Percentiles rank a stretch among this genome's conserved stretches.
phyloP scores from a whole-genome alignment of 2,329 filamentous ascomycete species.

The Colletotrichum theobromicola region DNA sequence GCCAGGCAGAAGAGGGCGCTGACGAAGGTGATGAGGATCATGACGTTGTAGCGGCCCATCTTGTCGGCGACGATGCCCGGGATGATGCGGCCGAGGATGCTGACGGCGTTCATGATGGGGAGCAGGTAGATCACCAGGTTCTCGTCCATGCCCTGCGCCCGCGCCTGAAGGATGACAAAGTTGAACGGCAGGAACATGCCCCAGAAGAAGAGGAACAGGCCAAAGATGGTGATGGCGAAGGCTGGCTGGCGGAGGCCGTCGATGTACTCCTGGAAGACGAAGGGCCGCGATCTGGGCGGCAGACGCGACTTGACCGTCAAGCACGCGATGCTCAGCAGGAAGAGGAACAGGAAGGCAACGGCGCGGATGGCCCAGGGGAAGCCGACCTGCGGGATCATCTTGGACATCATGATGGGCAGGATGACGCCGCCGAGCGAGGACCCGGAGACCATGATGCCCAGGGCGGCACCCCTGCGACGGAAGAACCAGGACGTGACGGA shows the following conservation, averaged over 20 bases:
- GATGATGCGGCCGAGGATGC: conserved; percentile 56
- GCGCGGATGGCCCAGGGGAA: conserved; percentile 55
- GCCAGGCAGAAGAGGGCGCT: conserved; percentile 50
- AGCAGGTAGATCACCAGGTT: conserved; percentile 51
- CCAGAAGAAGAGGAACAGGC: conserved; percentile 60
- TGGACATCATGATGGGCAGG: conserved; percentile 65
- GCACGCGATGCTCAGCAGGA: conserved; percentile 37
- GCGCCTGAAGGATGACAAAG: conserved; percentile 55
- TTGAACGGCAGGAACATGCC: conserved; percentile 61
- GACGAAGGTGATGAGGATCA: conserved; percentile 56
- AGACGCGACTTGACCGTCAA: conserved; percentile 44
- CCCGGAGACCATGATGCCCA: conserved; percentile 59
- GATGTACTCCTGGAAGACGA: conserved; percentile 52
- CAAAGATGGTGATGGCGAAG: conserved; percentile 47
- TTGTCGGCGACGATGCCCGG: conserved; percentile 54
- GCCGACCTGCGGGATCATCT: conserved; percentile 53
- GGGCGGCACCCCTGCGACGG: conserved; percentile 54
- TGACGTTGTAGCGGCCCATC: conserved; percentile 50
- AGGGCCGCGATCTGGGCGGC: conserved; percentile 49
- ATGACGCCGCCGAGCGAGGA: conserved; percentile 60
- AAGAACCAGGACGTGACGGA: conserved; percentile 57
- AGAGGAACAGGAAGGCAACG: conserved; percentile 51
- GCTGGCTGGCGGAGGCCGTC: conserved; percentile 49
- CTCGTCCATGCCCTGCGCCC: conserved; percentile 45
- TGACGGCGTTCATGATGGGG: conserved; percentile 62